Evolutionary conservation across 2,329 filamentous ascomycete genomes (phyloP).

Genomic region (Aureobasidium uvarum): DNA sequence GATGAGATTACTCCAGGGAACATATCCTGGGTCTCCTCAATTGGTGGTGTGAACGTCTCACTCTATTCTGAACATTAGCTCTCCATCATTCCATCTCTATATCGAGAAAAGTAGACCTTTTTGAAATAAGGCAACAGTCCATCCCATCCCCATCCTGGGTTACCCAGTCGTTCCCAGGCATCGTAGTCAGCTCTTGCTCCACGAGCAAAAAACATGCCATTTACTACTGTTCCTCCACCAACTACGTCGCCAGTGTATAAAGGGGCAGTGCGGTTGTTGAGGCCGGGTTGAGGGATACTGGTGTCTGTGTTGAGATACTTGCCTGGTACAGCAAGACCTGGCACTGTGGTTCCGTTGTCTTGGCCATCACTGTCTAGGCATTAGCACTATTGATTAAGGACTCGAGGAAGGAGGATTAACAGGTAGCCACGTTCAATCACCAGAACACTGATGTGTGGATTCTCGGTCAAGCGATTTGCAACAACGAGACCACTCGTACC

Average conservation of each 20-base stretch:
- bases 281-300: conserved; percentile 8
- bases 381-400: background rate
- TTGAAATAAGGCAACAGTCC: conserved; percentile 30
- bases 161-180: conserved; percentile 19
- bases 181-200: conserved; percentile 21
- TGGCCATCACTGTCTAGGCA: background rate
- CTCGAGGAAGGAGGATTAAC: background rate
- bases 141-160: conserved; percentile 22
- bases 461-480: conserved; percentile 37
- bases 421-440: conserved; percentile 27
- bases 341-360: conserved; percentile 27
- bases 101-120: conserved; percentile 27
- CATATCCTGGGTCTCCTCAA: conserved; percentile 20
- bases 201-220: conserved; percentile 26
- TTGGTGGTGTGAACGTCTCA: conserved; percentile 30
- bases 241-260: conserved; percentile 8
- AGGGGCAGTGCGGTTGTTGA: conserved; percentile 14
- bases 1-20: conserved; percentile 21
- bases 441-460: conserved; percentile 19
- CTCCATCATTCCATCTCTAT: conserved; percentile 7
- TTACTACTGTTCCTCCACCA: conserved; percentile 21
- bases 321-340: conserved; percentile 11
- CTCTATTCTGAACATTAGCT: conserved; percentile 31
- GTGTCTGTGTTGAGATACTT: conserved; percentile 24
- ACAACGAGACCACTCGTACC: conserved; percentile 42